phyloP scores from a whole-genome alignment of 148 eudicot genomes.

The Amaranthus hypochondriacus region DNA sequence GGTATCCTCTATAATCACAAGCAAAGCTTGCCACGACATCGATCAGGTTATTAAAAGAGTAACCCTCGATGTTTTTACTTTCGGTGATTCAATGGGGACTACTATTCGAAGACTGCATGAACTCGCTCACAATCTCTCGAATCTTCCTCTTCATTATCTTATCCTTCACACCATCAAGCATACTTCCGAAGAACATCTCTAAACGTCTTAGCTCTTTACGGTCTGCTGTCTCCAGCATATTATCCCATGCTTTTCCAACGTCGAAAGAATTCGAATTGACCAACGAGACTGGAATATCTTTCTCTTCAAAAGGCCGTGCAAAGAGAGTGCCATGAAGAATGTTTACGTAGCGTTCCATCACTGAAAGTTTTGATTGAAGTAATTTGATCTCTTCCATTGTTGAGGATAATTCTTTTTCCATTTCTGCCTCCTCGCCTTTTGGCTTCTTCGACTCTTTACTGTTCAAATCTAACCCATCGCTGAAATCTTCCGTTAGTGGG shows the following conservation, averaged over 20 bases:
- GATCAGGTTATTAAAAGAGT: too few species aligned
- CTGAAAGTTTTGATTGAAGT: constrained; percentile 44
- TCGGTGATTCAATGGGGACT: constrained; percentile 3
- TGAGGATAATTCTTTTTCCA: constrained; percentile 32
- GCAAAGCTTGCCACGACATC: too few species aligned
- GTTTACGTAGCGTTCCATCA: constrained; percentile 60
- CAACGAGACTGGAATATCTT: constrained; percentile 53
- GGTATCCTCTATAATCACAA: too few species aligned
- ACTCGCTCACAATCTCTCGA: constrained; percentile 60
- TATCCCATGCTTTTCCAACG: constrained; percentile 69
- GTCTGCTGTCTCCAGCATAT: constrained; percentile 65
- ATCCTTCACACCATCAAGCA: constrained; percentile 73
- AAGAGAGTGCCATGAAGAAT: constrained; percentile 72
- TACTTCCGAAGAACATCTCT: constrained; percentile 69
- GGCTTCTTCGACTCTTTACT: constrained; percentile 20
- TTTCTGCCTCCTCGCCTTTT: constrained; percentile 27
- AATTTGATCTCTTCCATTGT: constrained; percentile 54
- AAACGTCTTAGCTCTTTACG: constrained; percentile 45
- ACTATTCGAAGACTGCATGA: constrained; percentile 34
- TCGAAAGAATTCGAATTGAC: constrained; percentile 42
- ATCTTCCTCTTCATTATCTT: constrained; percentile 65
- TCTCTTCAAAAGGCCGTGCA: constrained; percentile 58
- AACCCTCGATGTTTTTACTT: too few species aligned
- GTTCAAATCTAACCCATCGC: constrained; percentile 23
- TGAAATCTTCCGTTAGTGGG: constrained; percentile 42